Evolutionary conservation across 2,329 filamentous ascomycete genomes (phyloP).

Genomic region (Corynespora cassiicola): DNA sequence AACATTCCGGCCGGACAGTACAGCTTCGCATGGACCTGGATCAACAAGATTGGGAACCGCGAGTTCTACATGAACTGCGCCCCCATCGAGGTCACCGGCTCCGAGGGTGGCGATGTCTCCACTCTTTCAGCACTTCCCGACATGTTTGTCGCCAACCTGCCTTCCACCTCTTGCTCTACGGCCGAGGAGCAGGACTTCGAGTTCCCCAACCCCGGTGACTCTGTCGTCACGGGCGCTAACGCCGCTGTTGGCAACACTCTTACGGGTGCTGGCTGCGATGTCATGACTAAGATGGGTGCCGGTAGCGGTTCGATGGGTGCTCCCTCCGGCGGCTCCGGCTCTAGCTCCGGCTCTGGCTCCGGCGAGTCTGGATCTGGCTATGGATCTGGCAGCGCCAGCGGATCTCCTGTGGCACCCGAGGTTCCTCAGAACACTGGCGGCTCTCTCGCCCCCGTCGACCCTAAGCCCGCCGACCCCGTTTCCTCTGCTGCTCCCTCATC

Average conservation of each 20-base stretch:
- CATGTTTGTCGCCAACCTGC: slow-evolving; percentile 78
- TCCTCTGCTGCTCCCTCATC: slow-evolving; percentile 24
- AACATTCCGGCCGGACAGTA: slow-evolving; percentile 76
- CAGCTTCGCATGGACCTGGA: slow-evolving; percentile 90
- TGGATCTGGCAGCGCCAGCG: too few relatives aligned
- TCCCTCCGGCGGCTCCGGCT: too few relatives aligned
- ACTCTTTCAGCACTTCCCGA: slow-evolving; percentile 68
- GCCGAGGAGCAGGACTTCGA: slow-evolving; percentile 61
- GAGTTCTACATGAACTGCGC: slow-evolving; percentile 99
- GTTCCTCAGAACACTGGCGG: slow-evolving; percentile 25
- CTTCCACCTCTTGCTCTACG: slow-evolving; percentile 61
- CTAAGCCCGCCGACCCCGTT: too few relatives aligned
- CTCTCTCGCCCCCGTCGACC: slow-evolving; percentile 36
- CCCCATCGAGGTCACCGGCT: slow-evolving; percentile 66
- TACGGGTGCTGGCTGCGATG: slow-evolving; percentile 35
- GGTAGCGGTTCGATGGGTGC: slow-evolving; percentile 36
- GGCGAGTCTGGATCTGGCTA: too few relatives aligned
- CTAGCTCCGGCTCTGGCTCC: too few relatives aligned
- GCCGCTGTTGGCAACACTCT: slow-evolving; percentile 40
- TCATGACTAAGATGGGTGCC: slow-evolving; percentile 35
- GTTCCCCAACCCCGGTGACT: slow-evolving; percentile 72
- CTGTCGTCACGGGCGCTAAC: slow-evolving; percentile 43
- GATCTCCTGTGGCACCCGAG: too few relatives aligned
- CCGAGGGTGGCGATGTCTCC: slow-evolving; percentile 40
- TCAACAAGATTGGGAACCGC: slow-evolving; percentile 89